Percentiles rank a stretch among this genome's conserved stretches.
Evolutionary conservation across 495 filamentous ascomycete genomes (phyloP).

Genomic region (Terfezia boudieri): DNA sequence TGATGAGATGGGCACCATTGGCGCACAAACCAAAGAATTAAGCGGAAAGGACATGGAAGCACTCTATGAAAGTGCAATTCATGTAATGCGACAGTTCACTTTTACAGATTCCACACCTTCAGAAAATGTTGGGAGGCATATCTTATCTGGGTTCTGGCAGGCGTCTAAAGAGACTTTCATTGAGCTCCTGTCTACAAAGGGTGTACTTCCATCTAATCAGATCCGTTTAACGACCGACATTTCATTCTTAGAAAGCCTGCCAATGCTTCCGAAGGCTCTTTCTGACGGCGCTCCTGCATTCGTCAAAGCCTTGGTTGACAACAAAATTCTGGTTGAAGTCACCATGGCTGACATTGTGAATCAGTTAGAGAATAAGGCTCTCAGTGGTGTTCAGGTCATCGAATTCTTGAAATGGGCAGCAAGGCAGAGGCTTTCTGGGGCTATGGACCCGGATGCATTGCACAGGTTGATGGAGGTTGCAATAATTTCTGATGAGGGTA

Average conservation of each 20-base stretch:
- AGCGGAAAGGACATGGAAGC: constrained; percentile 33
- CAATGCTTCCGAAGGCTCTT: constrained; percentile 58
- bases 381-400: constrained; percentile 48
- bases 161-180: constrained; percentile 59
- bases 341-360: constrained; percentile 64
- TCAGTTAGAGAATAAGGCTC: constrained; percentile 53
- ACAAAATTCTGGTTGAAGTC: constrained; percentile 60
- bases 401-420: constrained; percentile 69
- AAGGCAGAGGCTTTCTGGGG: constrained; percentile 37
- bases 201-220: constrained; percentile 52
- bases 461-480: constrained; percentile 52
- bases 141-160: constrained; percentile 89
- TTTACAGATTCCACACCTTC: constrained; percentile 78
- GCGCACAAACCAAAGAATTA: constrained; percentile 29
- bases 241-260: constrained; percentile 72
- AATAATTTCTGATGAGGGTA: constrained; percentile 52
- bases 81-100: constrained; percentile 60
- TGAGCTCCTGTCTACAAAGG: constrained; percentile 68
- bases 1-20: constrained; percentile 61
- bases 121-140: constrained; percentile 50
- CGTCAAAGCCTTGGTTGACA: constrained; percentile 51
- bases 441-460: constrained; percentile 41
- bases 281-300: constrained; percentile 40
- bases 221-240: constrained; percentile 65
- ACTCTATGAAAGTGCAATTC: constrained; percentile 54